phyloP scores from a whole-genome alignment of 75 land plant species.

The Ceratopteris richardii region DNA sequence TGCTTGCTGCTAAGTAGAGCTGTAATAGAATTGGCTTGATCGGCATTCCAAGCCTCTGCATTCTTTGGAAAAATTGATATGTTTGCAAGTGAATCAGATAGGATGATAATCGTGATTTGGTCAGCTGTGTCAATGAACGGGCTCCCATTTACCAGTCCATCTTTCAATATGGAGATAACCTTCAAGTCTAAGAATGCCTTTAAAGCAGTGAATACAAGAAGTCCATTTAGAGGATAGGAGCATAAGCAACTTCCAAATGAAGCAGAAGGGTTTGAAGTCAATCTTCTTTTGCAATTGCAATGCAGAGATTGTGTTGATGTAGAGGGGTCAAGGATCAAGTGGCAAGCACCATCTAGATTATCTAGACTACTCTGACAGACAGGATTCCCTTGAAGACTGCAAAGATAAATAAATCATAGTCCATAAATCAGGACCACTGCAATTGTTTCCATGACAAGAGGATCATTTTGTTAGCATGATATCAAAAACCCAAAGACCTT shows the following conservation, averaged over 20 bases:
- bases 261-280: conserved; percentile 1
- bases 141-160: not conserved
- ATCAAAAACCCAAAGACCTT: too few relatives aligned
- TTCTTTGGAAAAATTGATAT: conserved; percentile 5
- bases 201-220: conserved; percentile 6
- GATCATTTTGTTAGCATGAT: too few relatives aligned
- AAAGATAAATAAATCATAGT: not conserved
- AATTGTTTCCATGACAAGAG: not conserved
- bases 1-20: conserved; percentile 5
- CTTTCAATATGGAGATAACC: conserved; percentile 1
- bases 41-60: not conserved
- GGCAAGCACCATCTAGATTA: conserved; percentile 2
- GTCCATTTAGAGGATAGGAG: conserved; percentile 7
- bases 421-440: not conserved
- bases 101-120: conserved; percentile 1
- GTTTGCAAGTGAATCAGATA: conserved; percentile 7
- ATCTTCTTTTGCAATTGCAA: conserved; percentile 1
- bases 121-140: not conserved
- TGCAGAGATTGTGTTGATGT: conserved; percentile 4
- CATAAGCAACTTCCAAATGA: conserved; percentile 13
- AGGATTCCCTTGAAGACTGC: conserved; percentile 17
- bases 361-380: not conserved
- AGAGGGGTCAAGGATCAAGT: not conserved
- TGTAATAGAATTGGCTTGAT: not conserved
- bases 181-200: not conserved